phyloP scores from a whole-genome alignment of 1,284 basidiomycete genomes.

The Marasmius oreades region DNA sequence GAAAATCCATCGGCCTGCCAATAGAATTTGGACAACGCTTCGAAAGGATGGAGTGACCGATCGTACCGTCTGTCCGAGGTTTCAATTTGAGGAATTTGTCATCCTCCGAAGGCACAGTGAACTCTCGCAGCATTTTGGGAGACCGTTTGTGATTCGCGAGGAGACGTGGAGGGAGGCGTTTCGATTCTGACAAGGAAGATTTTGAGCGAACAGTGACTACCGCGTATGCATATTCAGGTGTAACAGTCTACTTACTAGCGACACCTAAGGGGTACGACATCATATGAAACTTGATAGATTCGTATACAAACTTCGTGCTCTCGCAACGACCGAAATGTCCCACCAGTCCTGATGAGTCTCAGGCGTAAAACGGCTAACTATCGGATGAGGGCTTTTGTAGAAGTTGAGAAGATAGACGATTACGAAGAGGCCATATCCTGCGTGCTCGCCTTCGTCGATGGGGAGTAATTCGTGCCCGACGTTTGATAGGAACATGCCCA shows the following conservation, averaged over 20 bases:
- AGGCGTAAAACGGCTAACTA: neutral
- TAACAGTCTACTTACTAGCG: neutral
- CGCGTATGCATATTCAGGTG: neutral
- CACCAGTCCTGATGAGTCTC: neutral
- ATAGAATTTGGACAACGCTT: neutral
- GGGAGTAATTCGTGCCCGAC: neutral
- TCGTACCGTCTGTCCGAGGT: neutral
- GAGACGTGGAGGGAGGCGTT: neutral
- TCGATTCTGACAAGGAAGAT: neutral
- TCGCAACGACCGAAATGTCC: neutral
- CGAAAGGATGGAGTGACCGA: neutral
- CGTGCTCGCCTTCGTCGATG: neutral
- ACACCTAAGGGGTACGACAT: neutral
- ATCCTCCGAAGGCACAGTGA: neutral
- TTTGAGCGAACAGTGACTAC: neutral
- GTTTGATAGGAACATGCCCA: neutral
- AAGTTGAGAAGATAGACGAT: neutral
- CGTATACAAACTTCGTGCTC: neutral
- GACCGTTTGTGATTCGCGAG: neutral
- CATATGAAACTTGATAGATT: neutral
- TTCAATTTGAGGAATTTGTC: neutral
- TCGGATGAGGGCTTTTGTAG: neutral
- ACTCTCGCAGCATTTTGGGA: constrained; percentile 21
- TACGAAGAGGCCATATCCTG: neutral
- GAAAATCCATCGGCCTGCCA: neutral